Percentiles rank a stretch among this genome's conserved stretches.
These are phyloP conservation scores for Globisporangium spinosum DNA, from an alignment of 352 stramenopile species.

Conservation along the genomic window DNA sequence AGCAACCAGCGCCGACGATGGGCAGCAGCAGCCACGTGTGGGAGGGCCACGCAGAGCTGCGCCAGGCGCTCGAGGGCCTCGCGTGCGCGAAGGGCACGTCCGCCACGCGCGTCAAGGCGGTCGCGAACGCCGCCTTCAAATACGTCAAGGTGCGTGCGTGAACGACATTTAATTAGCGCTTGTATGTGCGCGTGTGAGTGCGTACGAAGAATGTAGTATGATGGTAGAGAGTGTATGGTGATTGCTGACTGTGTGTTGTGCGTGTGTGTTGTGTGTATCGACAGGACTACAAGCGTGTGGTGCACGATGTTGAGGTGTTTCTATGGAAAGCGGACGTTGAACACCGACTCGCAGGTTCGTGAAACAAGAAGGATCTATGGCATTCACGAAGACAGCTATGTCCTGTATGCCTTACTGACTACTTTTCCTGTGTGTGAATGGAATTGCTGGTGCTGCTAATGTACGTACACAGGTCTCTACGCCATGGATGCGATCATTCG, in stretches of 20 bases:
- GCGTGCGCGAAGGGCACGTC: slow-evolving; percentile 79
- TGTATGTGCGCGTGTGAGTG: background rate
- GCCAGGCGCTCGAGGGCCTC: slow-evolving; percentile 61
- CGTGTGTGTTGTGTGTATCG: background rate
- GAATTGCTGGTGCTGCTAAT: slow-evolving; percentile 2
- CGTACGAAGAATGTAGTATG: background rate
- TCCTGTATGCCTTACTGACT: background rate
- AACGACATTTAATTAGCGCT: background rate
- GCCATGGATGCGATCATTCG: slow-evolving; percentile 82
- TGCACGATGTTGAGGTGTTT: slow-evolving; percentile 83
- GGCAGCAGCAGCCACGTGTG: slow-evolving; percentile 25
- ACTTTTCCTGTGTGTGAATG: background rate
- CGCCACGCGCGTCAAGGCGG: slow-evolving; percentile 64
- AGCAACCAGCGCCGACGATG: background rate
- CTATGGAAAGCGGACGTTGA: slow-evolving; percentile 82
- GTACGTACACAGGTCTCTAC: slow-evolving; percentile 47
- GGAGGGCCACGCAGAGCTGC: slow-evolving; percentile 68
- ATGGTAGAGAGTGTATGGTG: background rate
- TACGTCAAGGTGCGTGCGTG: slow-evolving; percentile 55
- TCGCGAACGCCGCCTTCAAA: slow-evolving; percentile 64
- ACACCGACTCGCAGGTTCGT: slow-evolving; percentile 58
- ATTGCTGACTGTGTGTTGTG: slow-evolving; percentile 21
- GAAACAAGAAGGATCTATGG: background rate
- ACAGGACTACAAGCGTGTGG: slow-evolving; percentile 85
- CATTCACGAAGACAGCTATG: background rate